Evolutionary conservation across 345 rosid species (phyloP), one percentile per base, ranked within the genome.

Genomic region (Cardiospermum halicacabum): DNA sequence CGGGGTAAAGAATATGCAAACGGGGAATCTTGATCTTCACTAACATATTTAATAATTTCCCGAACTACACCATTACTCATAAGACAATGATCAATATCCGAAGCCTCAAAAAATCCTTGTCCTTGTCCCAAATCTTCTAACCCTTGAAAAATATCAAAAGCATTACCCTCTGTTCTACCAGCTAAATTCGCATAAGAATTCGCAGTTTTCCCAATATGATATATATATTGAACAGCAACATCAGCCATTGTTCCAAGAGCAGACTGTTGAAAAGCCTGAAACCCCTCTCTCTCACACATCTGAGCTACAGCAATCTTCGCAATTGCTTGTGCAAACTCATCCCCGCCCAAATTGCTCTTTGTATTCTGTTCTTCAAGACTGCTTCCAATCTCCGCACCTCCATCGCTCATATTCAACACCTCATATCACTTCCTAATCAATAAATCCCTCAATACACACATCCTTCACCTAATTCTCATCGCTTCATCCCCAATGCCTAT

Each of bases 321-420:
- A 28, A 84, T 36, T 16, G 86, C 81, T 16, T 42, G 77, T 0
- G 87, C 57, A 53, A 85, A 94, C 37, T 83, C 84, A 67, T 80
- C 81, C 5, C 72, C 73, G 8, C 71, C 64, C 3, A 66, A 76
- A 56, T 88, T 83, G 67, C 84, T 75, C 67, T 68, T 80, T 2
- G 56, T 34, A 0, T 64, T 75, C 5, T 60, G 27, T 11, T 69
- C 71, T 67, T 67, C 85, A 21, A 58, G 69, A 66, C 80, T 70
- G 72, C 73, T 79, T 75, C 72, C 78, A 78, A 78, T 67, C 78
- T 85, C 84, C 81, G 81, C 77, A 71, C 72, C 89, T 77, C 97
- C 91, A 88, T 87, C 81, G 81, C 64, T 94, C 96, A 94, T 94
- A 70, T 85, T 90, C 91, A 77, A 88, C 64, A 69, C 82, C 78